Conservation (phyloP, 805 yeast species). For the Lachancea meyersii region DNA sequence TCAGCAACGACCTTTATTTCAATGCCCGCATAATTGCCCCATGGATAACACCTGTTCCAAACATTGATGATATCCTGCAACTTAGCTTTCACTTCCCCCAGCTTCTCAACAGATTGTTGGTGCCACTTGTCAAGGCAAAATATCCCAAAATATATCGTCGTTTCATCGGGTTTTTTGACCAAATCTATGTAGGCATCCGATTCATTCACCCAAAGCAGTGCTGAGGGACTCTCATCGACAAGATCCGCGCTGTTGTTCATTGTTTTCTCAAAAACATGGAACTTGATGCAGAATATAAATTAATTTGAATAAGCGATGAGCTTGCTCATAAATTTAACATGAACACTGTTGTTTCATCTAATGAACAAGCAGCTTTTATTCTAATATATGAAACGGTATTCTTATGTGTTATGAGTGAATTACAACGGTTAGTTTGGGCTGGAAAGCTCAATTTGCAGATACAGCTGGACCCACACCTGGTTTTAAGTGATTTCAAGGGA, state of each 20-base stretch:
- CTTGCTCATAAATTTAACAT: background rate
- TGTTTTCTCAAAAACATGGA: background rate
- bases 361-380: background rate
- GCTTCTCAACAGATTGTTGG: conserved; percentile 1
- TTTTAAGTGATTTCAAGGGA: conserved; percentile 6
- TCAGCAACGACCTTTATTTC: conserved; percentile 18
- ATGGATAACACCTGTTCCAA: conserved; percentile 39
- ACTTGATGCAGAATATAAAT: background rate
- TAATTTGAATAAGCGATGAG: conserved; percentile 3
- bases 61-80: conserved; percentile 27
- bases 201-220: conserved; percentile 25
- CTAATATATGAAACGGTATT: background rate
- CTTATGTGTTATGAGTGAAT: conserved; percentile 20
- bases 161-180: conserved; percentile 19
- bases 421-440: conserved; percentile 44
- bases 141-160: conserved; percentile 26
- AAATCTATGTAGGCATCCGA: conserved; percentile 13
- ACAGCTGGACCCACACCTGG: conserved; percentile 19
- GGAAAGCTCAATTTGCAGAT: conserved; percentile 46
- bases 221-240: background rate
- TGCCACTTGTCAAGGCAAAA: conserved; percentile 22
- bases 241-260: background rate
- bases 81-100: conserved; percentile 14
- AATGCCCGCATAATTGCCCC: conserved; percentile 34
- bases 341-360: background rate